Base-by-base conservation (phyloP, 306 rosid species). In the Lathyrus oleraceus region DNA sequence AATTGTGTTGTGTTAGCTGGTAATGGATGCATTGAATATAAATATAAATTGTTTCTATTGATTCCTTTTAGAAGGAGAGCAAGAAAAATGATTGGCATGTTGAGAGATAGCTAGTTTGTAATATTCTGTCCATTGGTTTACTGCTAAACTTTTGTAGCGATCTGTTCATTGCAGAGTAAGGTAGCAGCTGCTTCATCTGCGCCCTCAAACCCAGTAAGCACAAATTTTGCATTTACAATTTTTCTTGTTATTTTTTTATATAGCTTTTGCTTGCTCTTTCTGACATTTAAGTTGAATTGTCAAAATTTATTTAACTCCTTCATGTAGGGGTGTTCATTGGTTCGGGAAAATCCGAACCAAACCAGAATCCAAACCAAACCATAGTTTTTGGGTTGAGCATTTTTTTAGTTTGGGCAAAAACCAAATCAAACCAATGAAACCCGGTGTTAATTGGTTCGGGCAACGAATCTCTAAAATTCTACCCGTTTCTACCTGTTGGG, bases 161-260 rank as follows among this genome's bases (percentile, higher is more conserved):
- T 59, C 44, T 53, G 19, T 15, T 39, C 44, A 35, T 69, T 69
- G 63, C 79, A 79, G 83, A 79, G 2, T 23, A 79, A 79, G 76
- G 78, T 15, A 20, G 52, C 79, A n/a, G 39, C 78, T 19, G 70
- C 75, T 20, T 51, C 83, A 61, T 2, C 82, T 61, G 72, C 75
- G 6, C 67, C 76, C 28, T 38, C 72, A 30, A 73, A 73, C 20
- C 58, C 5, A 61, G 83, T 74, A 45, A 61, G 72, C 56, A 25
- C 40, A 20, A 20, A 42, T 17, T 51, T 43, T 65, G 13, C 61
- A 49, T 38, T 36, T 72, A 39, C 20, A 4, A 2, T 32, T 32
- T 53, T 32, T 68, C 43, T 58, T 58, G 12, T 32, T 14, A n/a
- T 8, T 27, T 65, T 17, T 30, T 59, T 28, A 21, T 7, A 3